A percentile compares a stretch with the other conserved stretches of the same genome.
Evolutionary conservation across 257 asterid genomes (phyloP).

Genomic region (Solanum tarijense): DNA sequence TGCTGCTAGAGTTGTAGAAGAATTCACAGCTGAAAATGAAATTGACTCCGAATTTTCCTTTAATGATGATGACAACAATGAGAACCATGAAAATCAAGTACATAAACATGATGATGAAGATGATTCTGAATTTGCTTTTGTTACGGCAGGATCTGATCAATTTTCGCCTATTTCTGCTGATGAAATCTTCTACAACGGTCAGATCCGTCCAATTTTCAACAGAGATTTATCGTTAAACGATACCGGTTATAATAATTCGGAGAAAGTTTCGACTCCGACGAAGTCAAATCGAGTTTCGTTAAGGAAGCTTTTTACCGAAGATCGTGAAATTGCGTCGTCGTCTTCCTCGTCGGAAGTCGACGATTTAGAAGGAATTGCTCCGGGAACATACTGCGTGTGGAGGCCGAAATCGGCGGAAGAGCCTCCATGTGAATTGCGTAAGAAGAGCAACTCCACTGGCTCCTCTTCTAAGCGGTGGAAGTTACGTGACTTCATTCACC

Average conservation of each 20-base stretch:
- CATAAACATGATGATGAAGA: neutral
- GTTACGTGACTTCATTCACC: constrained; percentile 24
- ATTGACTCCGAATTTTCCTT: neutral
- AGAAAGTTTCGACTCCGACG: constrained; percentile 8
- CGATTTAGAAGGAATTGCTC: constrained; percentile 37
- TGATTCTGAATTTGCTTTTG: constrained; percentile 21
- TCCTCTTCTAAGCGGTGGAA: constrained; percentile 39
- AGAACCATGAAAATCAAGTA: neutral
- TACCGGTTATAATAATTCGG: constrained; percentile 6
- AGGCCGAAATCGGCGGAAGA: constrained; percentile 27
- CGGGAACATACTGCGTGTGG: constrained; percentile 50
- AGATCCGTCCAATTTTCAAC: constrained; percentile 53
- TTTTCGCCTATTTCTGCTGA: constrained; percentile 26
- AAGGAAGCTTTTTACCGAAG: constrained; percentile 38
- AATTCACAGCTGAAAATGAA: constrained; percentile 4
- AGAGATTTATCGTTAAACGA: constrained; percentile 12
- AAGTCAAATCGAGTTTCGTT: constrained; percentile 30
- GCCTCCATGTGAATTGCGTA: constrained; percentile 5
- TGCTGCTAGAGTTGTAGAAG: constrained; percentile 25
- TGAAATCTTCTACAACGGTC: constrained; percentile 59
- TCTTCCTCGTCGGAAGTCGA: constrained; percentile 33
- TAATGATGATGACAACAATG: neutral
- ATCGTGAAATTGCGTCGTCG: constrained; percentile 36
- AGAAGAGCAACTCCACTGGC: constrained; percentile 44
- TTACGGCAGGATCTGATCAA: neutral